phyloP scores from a whole-genome alignment of 176 grass and related monocot genomes.

The Poa pratensis region DNA sequence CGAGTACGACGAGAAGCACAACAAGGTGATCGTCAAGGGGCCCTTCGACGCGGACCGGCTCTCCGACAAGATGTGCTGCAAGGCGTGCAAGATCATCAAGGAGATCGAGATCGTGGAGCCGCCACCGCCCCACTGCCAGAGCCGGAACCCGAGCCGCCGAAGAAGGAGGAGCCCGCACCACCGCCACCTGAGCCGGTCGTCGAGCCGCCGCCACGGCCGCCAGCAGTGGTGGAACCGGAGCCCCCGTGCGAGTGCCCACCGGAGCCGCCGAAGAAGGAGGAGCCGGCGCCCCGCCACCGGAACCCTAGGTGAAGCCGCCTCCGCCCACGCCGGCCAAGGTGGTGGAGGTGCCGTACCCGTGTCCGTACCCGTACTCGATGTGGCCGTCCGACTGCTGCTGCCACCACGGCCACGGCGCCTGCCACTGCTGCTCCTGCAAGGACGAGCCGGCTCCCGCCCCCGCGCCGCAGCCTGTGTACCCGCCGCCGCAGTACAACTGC shows the following conservation, averaged over 20 bases:
- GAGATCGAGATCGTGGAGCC: conserved; percentile 72
- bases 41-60: conserved; percentile 75
- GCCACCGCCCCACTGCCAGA: conserved; percentile 38
- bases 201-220: neutral
- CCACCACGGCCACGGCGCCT: conserved; percentile 58
- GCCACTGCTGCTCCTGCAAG: conserved; percentile 89
- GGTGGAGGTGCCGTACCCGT: conserved; percentile 45
- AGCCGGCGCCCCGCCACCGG: neutral
- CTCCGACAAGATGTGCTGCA: conserved; percentile 78
- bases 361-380: conserved; percentile 56
- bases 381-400: conserved; percentile 67
- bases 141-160: neutral
- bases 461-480: neutral
- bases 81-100: conserved; percentile 92
- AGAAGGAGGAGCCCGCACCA: conserved; percentile 9
- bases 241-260: neutral
- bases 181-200: conserved; percentile 3
- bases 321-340: conserved; percentile 31
- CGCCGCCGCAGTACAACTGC: conserved; percentile 51
- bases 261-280: neutral
- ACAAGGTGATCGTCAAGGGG: conserved; percentile 65
- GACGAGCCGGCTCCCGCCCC: conserved; percentile 33
- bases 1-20: conserved; percentile 76
- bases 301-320: neutral
- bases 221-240: conserved; percentile 14